Conservation (phyloP, 805 yeast species). For the Millerago galiae region DNA sequence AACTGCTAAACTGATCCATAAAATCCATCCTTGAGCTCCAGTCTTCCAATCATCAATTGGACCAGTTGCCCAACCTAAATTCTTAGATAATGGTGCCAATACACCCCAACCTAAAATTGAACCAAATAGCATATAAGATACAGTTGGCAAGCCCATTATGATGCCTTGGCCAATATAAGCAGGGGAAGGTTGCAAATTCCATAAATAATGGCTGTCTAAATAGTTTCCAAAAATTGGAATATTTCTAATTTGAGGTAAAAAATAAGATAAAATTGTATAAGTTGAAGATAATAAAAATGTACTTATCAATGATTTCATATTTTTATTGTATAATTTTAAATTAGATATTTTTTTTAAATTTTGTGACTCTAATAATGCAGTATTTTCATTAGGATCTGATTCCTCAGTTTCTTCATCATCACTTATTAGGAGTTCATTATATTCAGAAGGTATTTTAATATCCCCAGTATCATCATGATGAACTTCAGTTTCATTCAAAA, state of each 20-base stretch:
- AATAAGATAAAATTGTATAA: conserved; percentile 68
- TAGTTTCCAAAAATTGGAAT: conserved; percentile 71
- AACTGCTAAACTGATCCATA: conserved; percentile 88
- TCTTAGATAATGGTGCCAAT: conserved; percentile 72
- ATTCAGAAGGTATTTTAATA: conserved; percentile 9
- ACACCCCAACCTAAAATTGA: conserved; percentile 88
- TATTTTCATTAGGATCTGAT: conserved; percentile 5
- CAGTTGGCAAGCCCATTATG: conserved; percentile 93
- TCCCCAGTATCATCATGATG: conserved; percentile 13
- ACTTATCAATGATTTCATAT: conserved; percentile 48
- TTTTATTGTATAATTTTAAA: conserved; percentile 38
- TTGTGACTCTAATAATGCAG: conserved; percentile 26
- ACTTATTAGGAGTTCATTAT: conserved; percentile 12
- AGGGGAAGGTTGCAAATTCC: conserved; percentile 95
- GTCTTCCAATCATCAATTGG: conserved; percentile 86
- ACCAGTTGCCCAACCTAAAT: conserved; percentile 82
- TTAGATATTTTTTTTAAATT: conserved; percentile 22
- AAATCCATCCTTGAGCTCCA: conserved; percentile 96
- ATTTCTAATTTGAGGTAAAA: conserved; percentile 59
- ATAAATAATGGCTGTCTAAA: conserved; percentile 58
- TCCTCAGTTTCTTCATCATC: conserved; percentile 15
- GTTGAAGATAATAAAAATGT: conserved; percentile 67
- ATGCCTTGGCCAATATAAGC: conserved; percentile 98
- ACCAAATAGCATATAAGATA: conserved; percentile 85
- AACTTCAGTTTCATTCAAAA: conserved; percentile 66